Conservation (phyloP, 768 basidiomycete species). For the Suillus clintonianus region DNA sequence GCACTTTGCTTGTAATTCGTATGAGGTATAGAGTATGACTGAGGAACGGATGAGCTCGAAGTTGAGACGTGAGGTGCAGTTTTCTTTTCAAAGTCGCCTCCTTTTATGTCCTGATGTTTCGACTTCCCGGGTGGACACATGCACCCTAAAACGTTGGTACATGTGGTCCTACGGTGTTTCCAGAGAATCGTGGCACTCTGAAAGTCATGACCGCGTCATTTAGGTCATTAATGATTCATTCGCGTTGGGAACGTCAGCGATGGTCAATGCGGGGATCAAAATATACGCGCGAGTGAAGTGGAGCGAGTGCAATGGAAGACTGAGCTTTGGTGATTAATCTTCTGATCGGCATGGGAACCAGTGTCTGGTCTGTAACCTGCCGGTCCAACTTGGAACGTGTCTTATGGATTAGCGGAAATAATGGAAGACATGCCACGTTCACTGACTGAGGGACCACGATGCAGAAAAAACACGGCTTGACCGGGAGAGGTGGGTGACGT, state of each 20-base stretch:
- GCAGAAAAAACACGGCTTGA: background rate
- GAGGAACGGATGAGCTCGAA: background rate
- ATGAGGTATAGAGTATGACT: background rate
- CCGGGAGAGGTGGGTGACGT: background rate
- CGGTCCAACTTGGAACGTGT: background rate
- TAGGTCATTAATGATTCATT: background rate
- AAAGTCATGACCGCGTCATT: constrained; percentile 4
- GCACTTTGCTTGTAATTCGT: background rate
- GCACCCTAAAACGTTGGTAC: background rate
- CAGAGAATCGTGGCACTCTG: background rate
- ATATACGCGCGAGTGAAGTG: background rate
- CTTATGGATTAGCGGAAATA: background rate
- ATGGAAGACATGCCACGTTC: background rate
- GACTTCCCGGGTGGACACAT: constrained; percentile 14
- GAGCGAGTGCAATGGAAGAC: background rate
- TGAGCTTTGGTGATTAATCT: background rate
- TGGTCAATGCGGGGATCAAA: background rate
- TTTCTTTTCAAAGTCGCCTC: background rate
- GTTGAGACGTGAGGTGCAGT: background rate
- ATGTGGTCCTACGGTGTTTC: background rate
- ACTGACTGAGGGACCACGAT: background rate
- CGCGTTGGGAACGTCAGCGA: background rate
- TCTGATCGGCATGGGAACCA: background rate
- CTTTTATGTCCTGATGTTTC: constrained; percentile 18
- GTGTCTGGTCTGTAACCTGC: background rate